These are phyloP conservation scores for Hypoxylon fragiforme DNA, from an alignment of 495 filamentous ascomycete genomes.

Conservation along the genomic window DNA sequence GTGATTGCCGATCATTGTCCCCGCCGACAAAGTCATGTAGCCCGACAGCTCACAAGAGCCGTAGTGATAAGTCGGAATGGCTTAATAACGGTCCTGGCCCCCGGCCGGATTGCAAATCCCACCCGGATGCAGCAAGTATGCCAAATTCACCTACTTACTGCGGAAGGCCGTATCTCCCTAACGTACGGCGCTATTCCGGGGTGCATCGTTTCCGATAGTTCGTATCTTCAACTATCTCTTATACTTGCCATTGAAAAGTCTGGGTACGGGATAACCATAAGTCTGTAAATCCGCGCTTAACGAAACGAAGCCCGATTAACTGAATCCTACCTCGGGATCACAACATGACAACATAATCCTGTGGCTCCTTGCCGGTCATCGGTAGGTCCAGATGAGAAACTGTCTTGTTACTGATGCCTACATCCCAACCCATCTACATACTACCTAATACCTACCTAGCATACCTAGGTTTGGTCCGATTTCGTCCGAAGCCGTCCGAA, in stretches of 20 bases:
- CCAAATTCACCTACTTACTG: slow-evolving; percentile 7
- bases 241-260: no score
- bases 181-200: slow-evolving; percentile 23
- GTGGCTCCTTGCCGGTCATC: neutral
- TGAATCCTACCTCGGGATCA: no score
- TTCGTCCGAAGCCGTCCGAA: no score
- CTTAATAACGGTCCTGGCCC: slow-evolving; percentile 7
- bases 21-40: neutral
- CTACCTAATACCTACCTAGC: no score
- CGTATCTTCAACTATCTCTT: neutral
- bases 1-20: slow-evolving; percentile 23
- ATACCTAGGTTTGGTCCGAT: no score
- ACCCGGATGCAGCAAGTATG: slow-evolving; percentile 19
- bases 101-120: slow-evolving; percentile 16
- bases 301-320: no score
- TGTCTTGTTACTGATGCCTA: neutral
- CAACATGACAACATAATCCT: neutral
- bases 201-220: neutral
- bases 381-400: neutral
- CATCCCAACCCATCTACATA: no score
- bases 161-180: slow-evolving; percentile 8
- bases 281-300: no score
- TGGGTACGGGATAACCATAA: no score
- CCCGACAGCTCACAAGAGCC: neutral
- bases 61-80: slow-evolving; percentile 6